Conservation (phyloP, 1,139 yeast genomes). For the Taphrina pruni region DNA sequence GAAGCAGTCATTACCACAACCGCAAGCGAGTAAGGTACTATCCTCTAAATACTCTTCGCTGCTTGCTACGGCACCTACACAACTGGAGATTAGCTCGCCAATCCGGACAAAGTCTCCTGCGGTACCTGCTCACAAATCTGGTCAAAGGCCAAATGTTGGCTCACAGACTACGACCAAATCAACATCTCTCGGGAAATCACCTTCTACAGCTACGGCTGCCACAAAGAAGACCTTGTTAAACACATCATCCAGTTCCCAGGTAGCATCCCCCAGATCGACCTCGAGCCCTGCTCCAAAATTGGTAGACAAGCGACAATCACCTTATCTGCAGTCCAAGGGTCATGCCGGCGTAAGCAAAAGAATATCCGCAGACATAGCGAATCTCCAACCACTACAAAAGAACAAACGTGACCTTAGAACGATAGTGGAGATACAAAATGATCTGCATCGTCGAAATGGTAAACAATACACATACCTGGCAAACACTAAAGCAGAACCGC, state of each 20-base stretch:
- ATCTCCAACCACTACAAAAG: constrained; percentile 34
- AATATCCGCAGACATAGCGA: background rate
- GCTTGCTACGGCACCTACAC: constrained; percentile 20
- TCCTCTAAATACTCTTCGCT: constrained; percentile 20
- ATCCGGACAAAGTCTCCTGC: constrained; percentile 8
- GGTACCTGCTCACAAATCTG: background rate
- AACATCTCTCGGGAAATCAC: background rate
- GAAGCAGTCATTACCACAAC: constrained; percentile 19
- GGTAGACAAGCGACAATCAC: constrained; percentile 1
- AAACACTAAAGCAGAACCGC: background rate
- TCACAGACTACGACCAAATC: background rate
- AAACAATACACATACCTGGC: constrained; percentile 27
- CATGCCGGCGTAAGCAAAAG: background rate
- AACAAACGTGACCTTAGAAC: constrained; percentile 33
- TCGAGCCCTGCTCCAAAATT: background rate
- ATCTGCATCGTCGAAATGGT: constrained; percentile 34
- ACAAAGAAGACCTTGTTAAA: background rate
- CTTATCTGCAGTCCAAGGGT: background rate
- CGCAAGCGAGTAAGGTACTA: constrained; percentile 13
- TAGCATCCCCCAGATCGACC: background rate
- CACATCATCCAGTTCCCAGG: background rate
- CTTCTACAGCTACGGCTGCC: background rate
- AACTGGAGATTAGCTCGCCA: constrained; percentile 13
- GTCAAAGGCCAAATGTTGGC: background rate
- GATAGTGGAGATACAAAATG: constrained; percentile 40